phyloP scores from a whole-genome alignment of 2,329 filamentous ascomycete genomes.

The Penicillium corylophilum region DNA sequence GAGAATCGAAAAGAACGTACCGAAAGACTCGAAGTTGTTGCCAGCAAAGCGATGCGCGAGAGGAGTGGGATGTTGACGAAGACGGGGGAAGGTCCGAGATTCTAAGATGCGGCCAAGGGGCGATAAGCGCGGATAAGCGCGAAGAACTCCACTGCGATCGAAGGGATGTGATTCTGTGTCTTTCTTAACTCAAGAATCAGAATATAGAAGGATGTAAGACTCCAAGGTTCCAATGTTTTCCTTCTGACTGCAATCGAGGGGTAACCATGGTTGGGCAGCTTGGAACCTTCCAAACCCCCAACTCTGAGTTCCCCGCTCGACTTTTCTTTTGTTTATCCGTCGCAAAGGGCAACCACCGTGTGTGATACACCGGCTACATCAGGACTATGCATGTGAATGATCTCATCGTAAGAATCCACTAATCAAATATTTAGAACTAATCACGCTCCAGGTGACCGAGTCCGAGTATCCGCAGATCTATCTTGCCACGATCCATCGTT shows the following conservation, averaged over 20 bases:
- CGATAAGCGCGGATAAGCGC: slow-evolving; percentile 32
- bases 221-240: not conserved
- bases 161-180: not conserved
- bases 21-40: not conserved
- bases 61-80: slow-evolving; percentile 26
- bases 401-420: too few relatives aligned
- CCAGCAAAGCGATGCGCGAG: slow-evolving; percentile 6
- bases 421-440: too few relatives aligned
- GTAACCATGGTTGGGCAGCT: slow-evolving; percentile 14
- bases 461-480: too few relatives aligned
- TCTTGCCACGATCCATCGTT: too few relatives aligned
- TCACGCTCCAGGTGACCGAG: too few relatives aligned
- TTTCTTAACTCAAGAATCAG: too few relatives aligned
- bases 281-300: too few relatives aligned
- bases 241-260: not conserved
- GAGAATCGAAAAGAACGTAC: slow-evolving; percentile 5
- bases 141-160: slow-evolving; percentile 16
- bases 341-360: slow-evolving; percentile 26
- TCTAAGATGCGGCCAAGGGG: slow-evolving; percentile 22
- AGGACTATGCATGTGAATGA: too few relatives aligned
- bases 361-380: not conserved
- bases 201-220: not conserved
- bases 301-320: slow-evolving; percentile 9
- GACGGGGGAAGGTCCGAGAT: slow-evolving; percentile 18
- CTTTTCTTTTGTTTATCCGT: slow-evolving; percentile 15